Evolutionary conservation across 495 filamentous ascomycete species (phyloP).

Genomic region (Aspergillus nidulans): DNA sequence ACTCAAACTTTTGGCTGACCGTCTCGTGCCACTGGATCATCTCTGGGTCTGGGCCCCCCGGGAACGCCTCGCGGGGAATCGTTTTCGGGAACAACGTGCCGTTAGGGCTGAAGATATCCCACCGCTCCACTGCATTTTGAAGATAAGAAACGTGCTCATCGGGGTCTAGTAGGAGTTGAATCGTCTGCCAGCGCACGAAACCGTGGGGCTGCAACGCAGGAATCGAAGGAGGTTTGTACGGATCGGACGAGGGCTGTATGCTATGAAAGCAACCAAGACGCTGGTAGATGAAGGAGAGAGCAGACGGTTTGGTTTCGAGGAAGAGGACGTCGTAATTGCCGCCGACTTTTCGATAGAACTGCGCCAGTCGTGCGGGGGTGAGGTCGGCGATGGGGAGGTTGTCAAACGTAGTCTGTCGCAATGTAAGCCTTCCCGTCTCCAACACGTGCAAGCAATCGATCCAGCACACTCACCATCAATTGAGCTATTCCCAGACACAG

Average conservation of each 20-base stretch:
- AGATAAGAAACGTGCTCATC: conserved; percentile 82
- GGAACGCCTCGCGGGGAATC: conserved; percentile 74
- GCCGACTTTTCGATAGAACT: conserved; percentile 83
- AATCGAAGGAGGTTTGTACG: conserved; percentile 68
- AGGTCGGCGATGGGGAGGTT: conserved; percentile 60
- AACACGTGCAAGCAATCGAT: background rate
- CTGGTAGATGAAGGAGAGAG: conserved; percentile 88
- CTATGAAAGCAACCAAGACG: conserved; percentile 83
- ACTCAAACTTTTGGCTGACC: conserved; percentile 46
- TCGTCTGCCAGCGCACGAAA: conserved; percentile 91
- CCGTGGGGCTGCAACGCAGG: conserved; percentile 78
- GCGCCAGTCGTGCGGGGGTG: conserved; percentile 75
- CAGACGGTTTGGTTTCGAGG: conserved; percentile 64
- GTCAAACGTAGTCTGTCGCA: conserved; percentile 51
- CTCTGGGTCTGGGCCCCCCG: conserved; percentile 64
- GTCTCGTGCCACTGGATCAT: conserved; percentile 81
- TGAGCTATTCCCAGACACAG: conserved; percentile 74
- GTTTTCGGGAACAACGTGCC: conserved; percentile 73
- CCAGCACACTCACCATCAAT: conserved; percentile 65
- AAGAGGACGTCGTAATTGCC: conserved; percentile 90
- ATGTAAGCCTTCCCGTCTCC: background rate
- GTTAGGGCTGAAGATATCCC: conserved; percentile 68
- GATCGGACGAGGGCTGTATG: conserved; percentile 63
- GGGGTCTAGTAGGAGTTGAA: conserved; percentile 83
- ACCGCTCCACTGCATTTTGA: conserved; percentile 72